Evolutionary conservation across 495 filamentous ascomycete genomes (phyloP).

Genomic region (Hypoxylon fuscum): DNA sequence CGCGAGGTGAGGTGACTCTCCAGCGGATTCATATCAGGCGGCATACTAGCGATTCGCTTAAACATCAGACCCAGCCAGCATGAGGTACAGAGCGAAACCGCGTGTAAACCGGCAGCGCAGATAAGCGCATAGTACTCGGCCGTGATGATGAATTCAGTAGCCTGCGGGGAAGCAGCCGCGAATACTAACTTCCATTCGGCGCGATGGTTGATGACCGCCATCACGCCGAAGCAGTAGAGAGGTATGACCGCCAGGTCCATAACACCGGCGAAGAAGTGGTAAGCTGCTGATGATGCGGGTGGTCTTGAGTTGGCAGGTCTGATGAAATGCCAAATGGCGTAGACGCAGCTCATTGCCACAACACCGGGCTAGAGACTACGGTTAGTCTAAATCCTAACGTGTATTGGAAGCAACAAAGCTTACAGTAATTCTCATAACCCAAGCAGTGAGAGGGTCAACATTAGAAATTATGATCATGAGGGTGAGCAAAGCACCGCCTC

Average conservation of each 20-base stretch:
- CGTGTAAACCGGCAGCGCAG: conserved; percentile 70
- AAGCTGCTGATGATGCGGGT: conserved; percentile 80
- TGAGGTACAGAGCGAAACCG: conserved; percentile 72
- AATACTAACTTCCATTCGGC: conserved; percentile 70
- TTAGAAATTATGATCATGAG: conserved; percentile 77
- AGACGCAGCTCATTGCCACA: conserved; percentile 73
- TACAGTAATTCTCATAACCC: conserved; percentile 83
- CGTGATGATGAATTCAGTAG: conserved; percentile 64
- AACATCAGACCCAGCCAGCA: conserved; percentile 78
- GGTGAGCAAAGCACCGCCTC: conserved; percentile 73
- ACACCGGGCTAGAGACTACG: conserved; percentile 66
- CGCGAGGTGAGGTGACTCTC: conserved; percentile 86
- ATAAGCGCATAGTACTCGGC: conserved; percentile 71
- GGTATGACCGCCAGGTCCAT: conserved; percentile 77
- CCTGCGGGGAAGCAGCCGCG: conserved; percentile 54
- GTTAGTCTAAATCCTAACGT: neutral
- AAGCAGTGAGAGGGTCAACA: conserved; percentile 67
- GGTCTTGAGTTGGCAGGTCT: conserved; percentile 72
- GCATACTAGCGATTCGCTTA: conserved; percentile 78
- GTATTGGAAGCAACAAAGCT: conserved; percentile 26
- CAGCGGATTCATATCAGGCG: conserved; percentile 91
- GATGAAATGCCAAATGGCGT: conserved; percentile 79
- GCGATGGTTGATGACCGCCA: conserved; percentile 63
- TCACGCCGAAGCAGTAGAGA: conserved; percentile 77
- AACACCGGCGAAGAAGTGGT: conserved; percentile 80